phyloP scores from a whole-genome alignment of 2,329 filamentous ascomycete species.

The Hymenoscyphus linearis region DNA sequence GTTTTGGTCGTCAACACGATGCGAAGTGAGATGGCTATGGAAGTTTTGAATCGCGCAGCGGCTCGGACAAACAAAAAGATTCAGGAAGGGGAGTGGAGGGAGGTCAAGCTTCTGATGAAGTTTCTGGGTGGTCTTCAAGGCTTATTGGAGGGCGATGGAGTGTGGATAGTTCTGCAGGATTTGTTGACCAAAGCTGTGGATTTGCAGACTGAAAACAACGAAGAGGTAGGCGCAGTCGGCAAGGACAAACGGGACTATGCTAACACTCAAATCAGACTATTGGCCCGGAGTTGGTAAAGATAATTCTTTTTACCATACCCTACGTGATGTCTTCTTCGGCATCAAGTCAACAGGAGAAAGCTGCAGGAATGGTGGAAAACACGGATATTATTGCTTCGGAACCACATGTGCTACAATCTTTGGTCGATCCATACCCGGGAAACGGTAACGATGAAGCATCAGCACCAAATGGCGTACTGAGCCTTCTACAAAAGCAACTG shows the following conservation, averaged over 20 bases:
- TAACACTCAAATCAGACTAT: slow-evolving; percentile 44
- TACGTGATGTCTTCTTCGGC: slow-evolving; percentile 77
- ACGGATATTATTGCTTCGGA: slow-evolving; percentile 92
- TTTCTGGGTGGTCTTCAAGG: slow-evolving; percentile 84
- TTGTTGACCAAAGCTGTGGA: slow-evolving; percentile 90
- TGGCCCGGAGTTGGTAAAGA: slow-evolving; percentile 86
- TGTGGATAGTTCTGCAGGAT: slow-evolving; percentile 81
- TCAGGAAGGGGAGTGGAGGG: slow-evolving; percentile 73
- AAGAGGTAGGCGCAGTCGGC: slow-evolving; percentile 64
- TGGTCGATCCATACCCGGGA: slow-evolving; percentile 79
- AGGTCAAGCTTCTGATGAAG: slow-evolving; percentile 84
- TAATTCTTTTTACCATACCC: slow-evolving; percentile 89
- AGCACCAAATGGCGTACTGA: slow-evolving; percentile 66
- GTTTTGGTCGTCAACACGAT: slow-evolving; percentile 73
- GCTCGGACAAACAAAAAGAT: slow-evolving; percentile 62
- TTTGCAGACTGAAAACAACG: slow-evolving; percentile 84
- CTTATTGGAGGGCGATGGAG: slow-evolving; percentile 73
- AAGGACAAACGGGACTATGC: background rate
- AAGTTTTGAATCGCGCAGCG: slow-evolving; percentile 61
- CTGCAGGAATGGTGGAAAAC: slow-evolving; percentile 78
- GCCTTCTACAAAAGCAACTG: slow-evolving; percentile 79
- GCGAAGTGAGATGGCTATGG: slow-evolving; percentile 67
- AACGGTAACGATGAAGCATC: slow-evolving; percentile 58
- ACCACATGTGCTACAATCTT: slow-evolving; percentile 73
- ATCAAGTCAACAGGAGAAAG: slow-evolving; percentile 65